phyloP scores from a whole-genome alignment of 2,329 filamentous ascomycete genomes.

The Sporothrix dimorphospora region DNA sequence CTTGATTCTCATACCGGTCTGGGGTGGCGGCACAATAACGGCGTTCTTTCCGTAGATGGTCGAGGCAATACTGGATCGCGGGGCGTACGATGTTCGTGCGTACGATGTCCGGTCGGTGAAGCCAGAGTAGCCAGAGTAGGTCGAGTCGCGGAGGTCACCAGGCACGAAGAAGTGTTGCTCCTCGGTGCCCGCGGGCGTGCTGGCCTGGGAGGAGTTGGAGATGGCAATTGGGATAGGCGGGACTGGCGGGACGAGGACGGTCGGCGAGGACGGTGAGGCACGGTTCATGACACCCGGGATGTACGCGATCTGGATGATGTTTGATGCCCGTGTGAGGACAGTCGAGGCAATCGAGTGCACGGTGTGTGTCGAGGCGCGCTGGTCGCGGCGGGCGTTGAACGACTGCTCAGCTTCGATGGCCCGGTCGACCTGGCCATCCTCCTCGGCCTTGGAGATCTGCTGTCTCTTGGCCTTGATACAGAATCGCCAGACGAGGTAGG shows the following conservation, averaged over 20 bases:
- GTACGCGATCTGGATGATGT: slow-evolving; percentile 99
- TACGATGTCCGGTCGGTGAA: slow-evolving; percentile 65
- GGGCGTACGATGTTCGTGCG: slow-evolving; percentile 61
- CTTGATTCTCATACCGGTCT: slow-evolving; percentile 84
- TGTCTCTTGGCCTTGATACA: slow-evolving; percentile 79
- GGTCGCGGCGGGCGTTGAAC: slow-evolving; percentile 57
- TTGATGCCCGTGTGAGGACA: slow-evolving; percentile 91
- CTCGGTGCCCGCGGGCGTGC: slow-evolving; percentile 61
- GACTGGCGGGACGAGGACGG: slow-evolving; percentile 83
- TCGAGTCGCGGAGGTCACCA: slow-evolving; percentile 85
- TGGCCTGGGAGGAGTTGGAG: slow-evolving; percentile 50
- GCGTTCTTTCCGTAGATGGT: slow-evolving; percentile 94
- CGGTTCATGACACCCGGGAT: slow-evolving; percentile 96
- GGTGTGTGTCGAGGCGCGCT: slow-evolving; percentile 79
- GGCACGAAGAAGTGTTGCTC: slow-evolving; percentile 95
- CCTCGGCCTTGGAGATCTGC: slow-evolving; percentile 56
- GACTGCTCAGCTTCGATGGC: slow-evolving; percentile 54
- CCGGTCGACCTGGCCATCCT: slow-evolving; percentile 61
- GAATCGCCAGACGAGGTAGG: slow-evolving; percentile 85
- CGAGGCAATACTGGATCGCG: slow-evolving; percentile 78
- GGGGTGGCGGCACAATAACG: slow-evolving; percentile 78
- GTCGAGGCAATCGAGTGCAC: slow-evolving; percentile 92
- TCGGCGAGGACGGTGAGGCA: slow-evolving; percentile 80
- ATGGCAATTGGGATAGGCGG: slow-evolving; percentile 80
- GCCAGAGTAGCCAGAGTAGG: slow-evolving; percentile 76